Conservation (phyloP, 2,329 filamentous ascomycete species). For the Orbilia ellipsospora region DNA sequence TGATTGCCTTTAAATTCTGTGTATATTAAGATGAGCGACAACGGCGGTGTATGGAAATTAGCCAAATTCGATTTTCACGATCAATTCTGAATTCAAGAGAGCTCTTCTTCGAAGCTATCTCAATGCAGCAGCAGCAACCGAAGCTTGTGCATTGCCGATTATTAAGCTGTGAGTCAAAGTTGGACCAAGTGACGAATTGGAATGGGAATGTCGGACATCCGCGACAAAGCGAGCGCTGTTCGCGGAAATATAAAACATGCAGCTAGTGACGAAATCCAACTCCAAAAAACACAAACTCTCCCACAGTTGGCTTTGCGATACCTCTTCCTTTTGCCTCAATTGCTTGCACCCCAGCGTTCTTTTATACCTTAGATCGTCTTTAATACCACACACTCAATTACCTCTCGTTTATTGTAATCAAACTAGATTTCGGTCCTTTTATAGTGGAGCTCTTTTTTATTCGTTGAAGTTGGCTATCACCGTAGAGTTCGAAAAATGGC, state of each 20-base stretch:
- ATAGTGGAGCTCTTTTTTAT: too few species aligned
- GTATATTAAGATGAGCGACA: too few species aligned
- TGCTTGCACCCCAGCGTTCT: not conserved
- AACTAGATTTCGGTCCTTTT: too few species aligned
- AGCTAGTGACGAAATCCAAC: constrained; percentile 45
- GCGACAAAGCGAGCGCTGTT: constrained; percentile 49
- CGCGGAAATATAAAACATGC: constrained; percentile 34
- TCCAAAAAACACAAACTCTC: constrained; percentile 22
- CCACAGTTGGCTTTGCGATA: not conserved
- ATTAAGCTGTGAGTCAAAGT: constrained; percentile 44
- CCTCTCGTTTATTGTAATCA: too few species aligned
- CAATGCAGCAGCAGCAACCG: too few species aligned
- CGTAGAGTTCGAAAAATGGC: not conserved
- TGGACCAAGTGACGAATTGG: not conserved
- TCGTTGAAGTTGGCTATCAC: not conserved
- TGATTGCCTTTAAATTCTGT: too few species aligned
- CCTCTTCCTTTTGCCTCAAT: constrained; percentile 10
- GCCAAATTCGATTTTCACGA: too few species aligned
- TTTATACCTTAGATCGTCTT: not conserved
- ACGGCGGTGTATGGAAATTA: too few species aligned
- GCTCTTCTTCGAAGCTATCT: too few species aligned
- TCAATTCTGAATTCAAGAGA: too few species aligned
- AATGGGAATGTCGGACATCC: constrained; percentile 29
- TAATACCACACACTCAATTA: too few species aligned
- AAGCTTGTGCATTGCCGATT: constrained; percentile 13